These are phyloP conservation scores for Blastomyces emzantsi DNA, from an alignment of 2,329 filamentous ascomycete species.

Conservation along the genomic window DNA sequence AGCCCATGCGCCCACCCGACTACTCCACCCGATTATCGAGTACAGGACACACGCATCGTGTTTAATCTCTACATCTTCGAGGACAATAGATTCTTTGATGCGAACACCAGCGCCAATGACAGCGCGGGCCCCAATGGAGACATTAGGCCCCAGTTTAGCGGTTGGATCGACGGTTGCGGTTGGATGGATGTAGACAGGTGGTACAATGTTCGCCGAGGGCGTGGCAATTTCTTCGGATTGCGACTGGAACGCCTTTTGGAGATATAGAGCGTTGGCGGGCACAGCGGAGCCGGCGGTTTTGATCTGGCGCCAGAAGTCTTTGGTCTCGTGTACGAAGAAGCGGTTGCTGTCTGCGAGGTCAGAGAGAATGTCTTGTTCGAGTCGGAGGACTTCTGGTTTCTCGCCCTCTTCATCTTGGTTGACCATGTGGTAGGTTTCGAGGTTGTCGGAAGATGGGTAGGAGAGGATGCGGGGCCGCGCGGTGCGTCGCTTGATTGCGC, in stretches of 20 bases:
- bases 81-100: constrained; percentile 90
- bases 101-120: constrained; percentile 77
- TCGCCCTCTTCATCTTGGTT: constrained; percentile 63
- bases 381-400: constrained; percentile 78
- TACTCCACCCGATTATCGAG: constrained; percentile 94
- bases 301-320: constrained; percentile 99
- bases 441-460: constrained; percentile 93
- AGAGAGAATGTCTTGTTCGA: constrained; percentile 94
- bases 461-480: constrained; percentile 83
- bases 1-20: constrained; percentile 94
- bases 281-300: constrained; percentile 97
- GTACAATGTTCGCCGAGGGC: constrained; percentile 77
- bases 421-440: constrained; percentile 59
- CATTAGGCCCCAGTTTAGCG: constrained; percentile 93
- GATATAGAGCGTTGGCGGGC: constrained; percentile 90
- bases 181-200: constrained; percentile 92
- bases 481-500: constrained; percentile 88
- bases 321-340: constrained; percentile 97
- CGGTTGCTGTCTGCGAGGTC: constrained; percentile 95
- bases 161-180: constrained; percentile 84
- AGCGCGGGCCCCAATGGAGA: constrained; percentile 87
- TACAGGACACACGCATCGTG: constrained; percentile 94
- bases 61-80: constrained; percentile 92
- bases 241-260: constrained; percentile 84
- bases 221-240: constrained; percentile 71